Conservation (phyloP, 257 asterid genomes). For the Solanum ossicruentum region DNA sequence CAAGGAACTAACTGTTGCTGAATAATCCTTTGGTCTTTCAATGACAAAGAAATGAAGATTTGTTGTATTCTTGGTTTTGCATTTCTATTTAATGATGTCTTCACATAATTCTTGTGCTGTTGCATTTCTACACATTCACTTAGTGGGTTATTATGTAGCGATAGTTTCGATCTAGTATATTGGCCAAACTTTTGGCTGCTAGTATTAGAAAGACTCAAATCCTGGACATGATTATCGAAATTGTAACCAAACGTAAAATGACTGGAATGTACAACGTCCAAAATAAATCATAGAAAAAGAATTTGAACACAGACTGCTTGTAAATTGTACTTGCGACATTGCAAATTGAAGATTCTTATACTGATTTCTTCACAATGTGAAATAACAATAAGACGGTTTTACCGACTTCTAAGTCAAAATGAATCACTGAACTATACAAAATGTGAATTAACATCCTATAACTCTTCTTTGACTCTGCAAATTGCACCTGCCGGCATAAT, state of each 20-base stretch:
- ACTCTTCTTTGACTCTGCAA: not conserved
- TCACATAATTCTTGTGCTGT: not conserved
- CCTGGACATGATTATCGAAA: no score
- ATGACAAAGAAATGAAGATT: not conserved
- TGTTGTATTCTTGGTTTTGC: not conserved
- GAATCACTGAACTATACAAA: not conserved
- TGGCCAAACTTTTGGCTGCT: no score
- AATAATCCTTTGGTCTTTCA: not conserved
- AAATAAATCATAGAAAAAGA: not conserved
- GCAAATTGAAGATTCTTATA: not conserved
- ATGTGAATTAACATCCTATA: not conserved
- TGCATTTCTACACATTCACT: no score
- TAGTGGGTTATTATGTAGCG: no score
- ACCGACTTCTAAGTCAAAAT: not conserved
- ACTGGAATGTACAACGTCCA: not conserved
- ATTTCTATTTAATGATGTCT: not conserved
- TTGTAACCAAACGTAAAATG: no score
- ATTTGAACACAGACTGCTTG: not conserved
- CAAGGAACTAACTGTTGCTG: not conserved
- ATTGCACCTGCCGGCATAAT: not conserved
- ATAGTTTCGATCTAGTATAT: no score
- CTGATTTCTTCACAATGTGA: not conserved
- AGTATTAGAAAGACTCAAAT: no score
- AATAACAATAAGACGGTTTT: not conserved
- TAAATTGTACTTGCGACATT: not conserved